These are phyloP conservation scores for Microbotryomycetes sp. DNA, from an alignment of 1,284 basidiomycete species.

Conservation along the genomic window DNA sequence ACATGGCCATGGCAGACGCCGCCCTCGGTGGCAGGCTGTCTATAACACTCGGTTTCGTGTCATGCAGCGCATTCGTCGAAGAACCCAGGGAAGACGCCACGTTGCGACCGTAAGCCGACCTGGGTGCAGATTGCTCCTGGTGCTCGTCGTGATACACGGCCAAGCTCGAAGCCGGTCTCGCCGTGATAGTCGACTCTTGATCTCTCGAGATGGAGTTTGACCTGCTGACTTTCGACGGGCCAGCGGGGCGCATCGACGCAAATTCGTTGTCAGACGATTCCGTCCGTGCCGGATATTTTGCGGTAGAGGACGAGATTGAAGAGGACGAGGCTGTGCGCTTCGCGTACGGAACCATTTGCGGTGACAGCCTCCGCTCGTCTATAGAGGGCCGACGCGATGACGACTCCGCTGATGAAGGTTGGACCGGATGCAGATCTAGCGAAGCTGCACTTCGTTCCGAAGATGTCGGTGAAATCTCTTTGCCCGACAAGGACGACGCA, in stretches of 20 bases:
- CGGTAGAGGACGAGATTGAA: neutral
- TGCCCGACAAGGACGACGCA: neutral
- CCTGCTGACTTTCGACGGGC: conserved; percentile 7
- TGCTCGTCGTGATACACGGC: neutral
- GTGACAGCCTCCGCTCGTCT: conserved; percentile 7
- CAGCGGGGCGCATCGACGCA: no score
- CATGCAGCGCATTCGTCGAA: neutral
- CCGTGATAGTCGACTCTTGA: conserved; percentile 7
- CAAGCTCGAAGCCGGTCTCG: neutral
- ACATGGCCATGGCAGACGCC: conserved; percentile 8
- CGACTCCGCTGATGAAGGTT: neutral
- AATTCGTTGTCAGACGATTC: neutral
- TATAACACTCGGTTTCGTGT: neutral
- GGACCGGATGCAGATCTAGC: neutral
- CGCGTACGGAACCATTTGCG: conserved; percentile 10
- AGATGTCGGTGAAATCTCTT: conserved; percentile 1
- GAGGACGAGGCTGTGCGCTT: neutral
- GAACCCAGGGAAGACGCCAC: neutral
- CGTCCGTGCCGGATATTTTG: neutral
- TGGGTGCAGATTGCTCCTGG: neutral
- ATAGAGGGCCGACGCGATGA: conserved; percentile 1
- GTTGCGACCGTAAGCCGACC: neutral
- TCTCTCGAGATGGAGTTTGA: neutral
- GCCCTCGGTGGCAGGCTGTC: neutral
- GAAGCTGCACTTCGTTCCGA: conserved; percentile 13